A percentile compares a stretch with the other conserved stretches of the same genome.
Conservation (phyloP, 805 yeast species). For the Candida parachauliodes region DNA sequence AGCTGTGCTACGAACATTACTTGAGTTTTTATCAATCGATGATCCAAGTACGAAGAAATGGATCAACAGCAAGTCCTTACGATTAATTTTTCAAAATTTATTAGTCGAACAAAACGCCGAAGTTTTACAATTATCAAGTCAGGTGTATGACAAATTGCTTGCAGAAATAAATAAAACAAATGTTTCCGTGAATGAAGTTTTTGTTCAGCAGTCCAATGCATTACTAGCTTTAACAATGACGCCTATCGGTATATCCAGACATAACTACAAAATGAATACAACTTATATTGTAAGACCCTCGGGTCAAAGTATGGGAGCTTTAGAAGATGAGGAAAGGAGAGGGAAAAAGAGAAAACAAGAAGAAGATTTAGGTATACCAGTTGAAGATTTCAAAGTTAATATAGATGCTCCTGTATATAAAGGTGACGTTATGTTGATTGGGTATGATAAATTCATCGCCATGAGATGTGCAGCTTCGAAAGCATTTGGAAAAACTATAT, state of each 20-base stretch:
- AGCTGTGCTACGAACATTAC: constrained; percentile 77
- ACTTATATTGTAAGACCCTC: constrained; percentile 77
- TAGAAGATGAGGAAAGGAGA: constrained; percentile 28
- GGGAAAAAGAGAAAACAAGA: constrained; percentile 48
- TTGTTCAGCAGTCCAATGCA: constrained; percentile 56
- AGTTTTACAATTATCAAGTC: constrained; percentile 59
- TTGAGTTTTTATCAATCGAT: constrained; percentile 65
- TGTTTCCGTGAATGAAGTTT: constrained; percentile 47
- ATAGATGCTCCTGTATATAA: constrained; percentile 89
- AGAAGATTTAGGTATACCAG: constrained; percentile 38
- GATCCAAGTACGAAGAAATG: constrained; percentile 57
- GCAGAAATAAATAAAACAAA: constrained; percentile 41
- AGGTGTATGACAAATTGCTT: constrained; percentile 58
- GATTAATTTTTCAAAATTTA: constrained; percentile 82
- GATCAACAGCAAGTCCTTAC: constrained; percentile 70
- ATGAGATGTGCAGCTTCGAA: constrained; percentile 73
- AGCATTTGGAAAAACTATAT: constrained; percentile 67
- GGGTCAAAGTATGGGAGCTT: constrained; percentile 42
- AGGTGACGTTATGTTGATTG: constrained; percentile 88
- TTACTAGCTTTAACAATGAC: constrained; percentile 73
- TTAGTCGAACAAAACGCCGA: constrained; percentile 83
- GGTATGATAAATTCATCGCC: constrained; percentile 65
- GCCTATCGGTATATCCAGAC: constrained; percentile 91
- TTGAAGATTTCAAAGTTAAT: constrained; percentile 65
- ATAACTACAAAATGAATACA: constrained; percentile 79